Percentiles rank a stretch among this genome's conserved stretches.
Conservation (phyloP, 2,329 filamentous ascomycete species). For the Scytalidium sp. region DNA sequence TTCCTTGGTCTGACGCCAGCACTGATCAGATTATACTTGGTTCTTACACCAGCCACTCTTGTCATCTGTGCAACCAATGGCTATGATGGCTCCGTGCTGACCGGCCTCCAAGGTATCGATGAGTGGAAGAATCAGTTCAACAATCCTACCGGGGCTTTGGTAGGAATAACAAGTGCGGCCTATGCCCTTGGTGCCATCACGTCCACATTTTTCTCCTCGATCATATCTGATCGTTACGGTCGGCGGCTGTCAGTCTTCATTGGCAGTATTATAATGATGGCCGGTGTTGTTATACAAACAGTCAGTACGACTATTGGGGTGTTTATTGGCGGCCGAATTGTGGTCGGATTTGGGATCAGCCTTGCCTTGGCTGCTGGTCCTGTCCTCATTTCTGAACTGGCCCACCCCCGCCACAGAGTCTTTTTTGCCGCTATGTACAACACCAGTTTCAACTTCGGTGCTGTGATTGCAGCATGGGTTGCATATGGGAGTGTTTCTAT, state of each 20-base stretch:
- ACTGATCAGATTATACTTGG: neutral
- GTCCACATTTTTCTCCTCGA: conserved; percentile 48
- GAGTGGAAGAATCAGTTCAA: conserved; percentile 32
- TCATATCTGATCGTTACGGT: conserved; percentile 51
- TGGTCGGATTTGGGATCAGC: conserved; percentile 55
- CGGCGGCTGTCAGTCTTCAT: conserved; percentile 54
- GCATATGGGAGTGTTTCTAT: conserved; percentile 38
- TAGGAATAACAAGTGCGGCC: conserved; percentile 30
- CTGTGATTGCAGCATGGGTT: conserved; percentile 52
- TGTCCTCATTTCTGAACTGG: conserved; percentile 61
- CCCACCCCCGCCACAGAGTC: conserved; percentile 60
- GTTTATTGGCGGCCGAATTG: conserved; percentile 55
- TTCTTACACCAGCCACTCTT: conserved; percentile 45
- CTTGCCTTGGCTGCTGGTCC: conserved; percentile 59
- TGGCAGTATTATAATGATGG: conserved; percentile 48
- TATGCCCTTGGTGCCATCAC: conserved; percentile 42
- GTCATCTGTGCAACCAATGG: neutral
- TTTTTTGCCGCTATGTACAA: conserved; percentile 55
- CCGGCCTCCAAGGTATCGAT: conserved; percentile 34
- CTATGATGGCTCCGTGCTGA: neutral
- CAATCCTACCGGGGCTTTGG: conserved; percentile 24
- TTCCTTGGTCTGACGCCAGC: neutral
- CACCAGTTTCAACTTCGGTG: conserved; percentile 45
- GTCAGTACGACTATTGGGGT: conserved; percentile 42
- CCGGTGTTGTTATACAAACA: conserved; percentile 48